Evolutionary conservation across 2,329 filamentous ascomycete species (phyloP), one percentile per base, ranked within the genome.

Genomic region (Aspergillus fumigatus): DNA sequence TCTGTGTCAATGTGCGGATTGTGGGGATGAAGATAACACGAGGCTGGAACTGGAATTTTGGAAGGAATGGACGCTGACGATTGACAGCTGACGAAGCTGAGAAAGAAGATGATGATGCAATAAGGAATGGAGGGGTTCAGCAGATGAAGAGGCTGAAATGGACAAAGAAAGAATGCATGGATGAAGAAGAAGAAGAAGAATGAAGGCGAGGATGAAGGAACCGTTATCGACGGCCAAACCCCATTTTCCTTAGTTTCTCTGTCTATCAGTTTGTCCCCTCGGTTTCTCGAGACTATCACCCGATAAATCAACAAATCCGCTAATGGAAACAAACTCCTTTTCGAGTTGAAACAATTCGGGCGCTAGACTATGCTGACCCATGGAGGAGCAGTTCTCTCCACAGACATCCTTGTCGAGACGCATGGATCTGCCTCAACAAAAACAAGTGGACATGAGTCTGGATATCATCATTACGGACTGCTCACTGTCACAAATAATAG

Each of bases 41-140:
- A 43, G 19, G n/a, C 9, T 43, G 40, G 40, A n/a, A 9, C 9
- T 43, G 40, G 40, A n/a, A 9, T 8, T 8, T 43, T 43, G 7
- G n/a, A 43, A 43, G 40, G 40, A 43, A 21, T 43, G 40, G 40
- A 43, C 17, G 27, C 11, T 25, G 40, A 48, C 25, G 51, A 43
- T 14, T 35, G 32, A 11, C 32, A 17, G 17, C 32, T 35, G 32
- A 35, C 32, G 32, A 35, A 35, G 32, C 32, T 11, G 27, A 35
- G 14, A 35, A 23, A 23, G 21, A 23, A 23, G 21, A 23, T 23
- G 27, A 41, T 35, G 52, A 47, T 40, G 45, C 53, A 59, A 21
- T 56, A 59, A 49, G 48, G 55, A 51, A 50, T 54, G 41, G 41
- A 23, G 47, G 23, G 17, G 10, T 49, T 29, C 19, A 50, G 50